These are phyloP conservation scores for Pugionium dolabratum DNA, from an alignment of 345 rosid species.

Conservation along the genomic window DNA sequence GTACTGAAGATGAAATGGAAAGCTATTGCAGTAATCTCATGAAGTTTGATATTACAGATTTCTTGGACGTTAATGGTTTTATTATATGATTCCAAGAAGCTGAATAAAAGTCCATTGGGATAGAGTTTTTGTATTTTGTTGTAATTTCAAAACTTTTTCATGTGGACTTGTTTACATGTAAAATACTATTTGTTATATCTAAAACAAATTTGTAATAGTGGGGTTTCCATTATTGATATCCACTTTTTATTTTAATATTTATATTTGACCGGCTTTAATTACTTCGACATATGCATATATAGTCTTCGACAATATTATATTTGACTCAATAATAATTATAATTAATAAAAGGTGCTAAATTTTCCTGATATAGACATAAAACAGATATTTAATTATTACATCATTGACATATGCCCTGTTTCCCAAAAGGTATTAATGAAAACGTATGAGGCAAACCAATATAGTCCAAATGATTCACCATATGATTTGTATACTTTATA, in stretches of 20 bases:
- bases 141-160: constrained; percentile 7
- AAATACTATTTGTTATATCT: constrained; percentile 22
- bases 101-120: background rate
- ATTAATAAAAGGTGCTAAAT: constrained; percentile 34
- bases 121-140: background rate
- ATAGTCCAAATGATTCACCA: constrained; percentile 40
- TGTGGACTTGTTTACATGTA: constrained; percentile 28
- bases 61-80: constrained; percentile 59
- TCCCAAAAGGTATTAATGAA: constrained; percentile 40
- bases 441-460: constrained; percentile 33
- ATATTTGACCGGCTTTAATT: constrained; percentile 27
- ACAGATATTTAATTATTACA: constrained; percentile 8
- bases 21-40: constrained; percentile 66
- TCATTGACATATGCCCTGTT: constrained; percentile 43
- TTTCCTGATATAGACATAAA: constrained; percentile 40
- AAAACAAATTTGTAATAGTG: constrained; percentile 15
- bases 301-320: constrained; percentile 24
- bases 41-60: constrained; percentile 61
- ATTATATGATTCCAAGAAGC: constrained; percentile 41
- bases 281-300: constrained; percentile 20
- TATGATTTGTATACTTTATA: constrained; percentile 13
- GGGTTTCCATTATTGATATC: constrained; percentile 39
- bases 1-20: constrained; percentile 77
- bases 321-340: constrained; percentile 19
- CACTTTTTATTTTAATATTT: constrained; percentile 23